phyloP scores from a whole-genome alignment of 2,329 filamentous ascomycete genomes.

The Aspergillus intermedius region DNA sequence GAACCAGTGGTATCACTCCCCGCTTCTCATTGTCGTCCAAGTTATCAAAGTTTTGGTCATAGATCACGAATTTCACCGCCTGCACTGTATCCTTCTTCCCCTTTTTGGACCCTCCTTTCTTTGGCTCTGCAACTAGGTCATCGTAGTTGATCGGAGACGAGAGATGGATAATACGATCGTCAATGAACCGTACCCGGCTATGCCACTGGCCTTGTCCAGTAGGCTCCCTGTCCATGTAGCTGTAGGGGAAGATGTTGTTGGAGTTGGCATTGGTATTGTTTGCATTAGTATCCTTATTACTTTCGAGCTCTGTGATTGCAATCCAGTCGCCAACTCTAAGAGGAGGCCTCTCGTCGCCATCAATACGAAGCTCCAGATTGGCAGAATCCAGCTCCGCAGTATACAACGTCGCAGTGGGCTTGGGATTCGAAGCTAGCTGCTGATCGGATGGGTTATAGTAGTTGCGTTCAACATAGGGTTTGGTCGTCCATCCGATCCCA shows the following conservation, averaged over 20 bases:
- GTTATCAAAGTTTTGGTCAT: conserved; percentile 37
- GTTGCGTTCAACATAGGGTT: not conserved
- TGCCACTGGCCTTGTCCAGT: conserved; percentile 30
- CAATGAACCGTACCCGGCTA: conserved; percentile 45
- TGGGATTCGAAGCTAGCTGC: too few relatives aligned
- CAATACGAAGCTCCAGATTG: conserved; percentile 39
- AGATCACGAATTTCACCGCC: conserved; percentile 20
- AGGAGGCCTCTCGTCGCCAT: conserved; percentile 14
- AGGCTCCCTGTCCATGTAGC: too few relatives aligned
- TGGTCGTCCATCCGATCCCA: not conserved
- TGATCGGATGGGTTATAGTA: not conserved
- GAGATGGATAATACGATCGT: conserved; percentile 38
- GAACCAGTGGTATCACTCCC: conserved; percentile 25
- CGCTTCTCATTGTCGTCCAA: conserved; percentile 23
- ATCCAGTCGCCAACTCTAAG: conserved; percentile 51
- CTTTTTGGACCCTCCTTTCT: not conserved
- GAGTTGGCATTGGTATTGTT: not conserved
- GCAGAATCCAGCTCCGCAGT: conserved; percentile 6
- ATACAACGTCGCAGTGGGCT: not conserved
- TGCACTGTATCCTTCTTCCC: too few relatives aligned
- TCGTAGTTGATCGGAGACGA: conserved; percentile 16
- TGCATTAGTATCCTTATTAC: too few relatives aligned
- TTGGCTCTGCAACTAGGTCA: not conserved
- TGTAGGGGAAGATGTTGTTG: not conserved
- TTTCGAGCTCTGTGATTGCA: conserved; percentile 20